phyloP scores from a whole-genome alignment of 2,329 filamentous ascomycete species.

The Colletotrichum sp. region DNA sequence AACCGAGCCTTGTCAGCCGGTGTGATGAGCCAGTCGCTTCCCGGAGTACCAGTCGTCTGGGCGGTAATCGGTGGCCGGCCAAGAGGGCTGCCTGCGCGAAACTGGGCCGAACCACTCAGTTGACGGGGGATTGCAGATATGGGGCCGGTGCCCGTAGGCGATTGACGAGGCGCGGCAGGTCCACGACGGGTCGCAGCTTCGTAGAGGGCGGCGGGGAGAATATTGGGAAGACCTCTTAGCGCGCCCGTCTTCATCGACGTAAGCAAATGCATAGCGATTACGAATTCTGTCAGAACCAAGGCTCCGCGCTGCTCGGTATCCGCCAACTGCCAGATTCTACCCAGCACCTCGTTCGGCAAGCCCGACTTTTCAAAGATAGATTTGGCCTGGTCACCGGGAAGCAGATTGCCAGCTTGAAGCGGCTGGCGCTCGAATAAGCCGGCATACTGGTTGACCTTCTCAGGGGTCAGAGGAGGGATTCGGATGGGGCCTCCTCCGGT shows the following conservation, averaged over 20 bases:
- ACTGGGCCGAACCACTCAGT: conserved; percentile 72
- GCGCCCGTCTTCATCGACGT: conserved; percentile 87
- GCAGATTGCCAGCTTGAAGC: conserved; percentile 70
- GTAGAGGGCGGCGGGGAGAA: conserved; percentile 84
- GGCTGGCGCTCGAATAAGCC: conserved; percentile 90
- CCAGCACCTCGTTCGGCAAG: conserved; percentile 86
- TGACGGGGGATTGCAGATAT: conserved; percentile 80
- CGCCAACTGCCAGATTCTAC: conserved; percentile 94
- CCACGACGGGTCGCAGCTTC: conserved; percentile 81
- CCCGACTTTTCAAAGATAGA: conserved; percentile 94
- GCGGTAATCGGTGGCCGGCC: conserved; percentile 53
- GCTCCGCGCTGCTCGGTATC: conserved; percentile 92
- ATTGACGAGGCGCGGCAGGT: conserved; percentile 49
- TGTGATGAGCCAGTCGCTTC: conserved; percentile 78
- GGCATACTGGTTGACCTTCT: conserved; percentile 89
- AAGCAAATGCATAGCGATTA: conserved; percentile 97
- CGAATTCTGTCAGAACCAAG: conserved; percentile 87
- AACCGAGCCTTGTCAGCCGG: conserved; percentile 86
- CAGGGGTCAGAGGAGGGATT: conserved; percentile 85
- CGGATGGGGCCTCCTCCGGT: conserved; percentile 74
- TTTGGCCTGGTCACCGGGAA: conserved; percentile 87
- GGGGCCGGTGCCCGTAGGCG: conserved; percentile 55
- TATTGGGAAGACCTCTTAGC: conserved; percentile 78
- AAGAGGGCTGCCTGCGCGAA: conserved; percentile 65
- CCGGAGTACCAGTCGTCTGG: conserved; percentile 40